Evolutionary conservation across 2,329 filamentous ascomycete genomes (phyloP).

Genomic region (Verticillium longisporum): DNA sequence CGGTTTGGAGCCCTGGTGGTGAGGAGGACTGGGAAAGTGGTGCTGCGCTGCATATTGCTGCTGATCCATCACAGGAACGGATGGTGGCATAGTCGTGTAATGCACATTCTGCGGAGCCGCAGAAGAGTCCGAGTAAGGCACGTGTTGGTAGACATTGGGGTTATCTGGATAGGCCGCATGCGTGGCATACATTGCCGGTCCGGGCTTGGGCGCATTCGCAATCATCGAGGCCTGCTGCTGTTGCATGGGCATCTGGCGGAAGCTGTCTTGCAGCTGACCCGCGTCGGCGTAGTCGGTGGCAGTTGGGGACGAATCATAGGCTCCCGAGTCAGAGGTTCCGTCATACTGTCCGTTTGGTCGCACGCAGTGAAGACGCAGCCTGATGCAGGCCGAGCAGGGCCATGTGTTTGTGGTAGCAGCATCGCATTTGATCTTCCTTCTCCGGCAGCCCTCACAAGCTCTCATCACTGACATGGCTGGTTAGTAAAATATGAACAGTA

Average conservation of each 20-base stretch:
- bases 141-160: conserved; percentile 35
- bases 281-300: conserved; percentile 28
- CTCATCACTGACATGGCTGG: conserved; percentile 66
- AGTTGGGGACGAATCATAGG: conserved; percentile 42
- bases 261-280: conserved; percentile 36
- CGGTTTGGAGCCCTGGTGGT: conserved; percentile 33
- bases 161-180: conserved; percentile 42
- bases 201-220: conserved; percentile 30
- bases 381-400: conserved; percentile 91
- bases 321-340: conserved; percentile 37
- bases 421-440: conserved; percentile 97
- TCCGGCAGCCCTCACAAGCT: conserved; percentile 89
- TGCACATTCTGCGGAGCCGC: conserved; percentile 40
- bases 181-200: conserved; percentile 38
- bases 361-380: conserved; percentile 87
- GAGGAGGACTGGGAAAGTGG: conserved; percentile 48
- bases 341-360: conserved; percentile 78
- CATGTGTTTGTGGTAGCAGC: conserved; percentile 94
- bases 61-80: conserved; percentile 40
- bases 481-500: conserved; percentile 4
- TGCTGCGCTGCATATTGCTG: conserved; percentile 40
- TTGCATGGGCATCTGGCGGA: conserved; percentile 44
- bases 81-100: conserved; percentile 45
- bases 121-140: conserved; percentile 39
- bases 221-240: conserved; percentile 36